Base-by-base conservation (phyloP, 2,329 filamentous ascomycete species). In the Nigrograna mackinnonii region DNA sequence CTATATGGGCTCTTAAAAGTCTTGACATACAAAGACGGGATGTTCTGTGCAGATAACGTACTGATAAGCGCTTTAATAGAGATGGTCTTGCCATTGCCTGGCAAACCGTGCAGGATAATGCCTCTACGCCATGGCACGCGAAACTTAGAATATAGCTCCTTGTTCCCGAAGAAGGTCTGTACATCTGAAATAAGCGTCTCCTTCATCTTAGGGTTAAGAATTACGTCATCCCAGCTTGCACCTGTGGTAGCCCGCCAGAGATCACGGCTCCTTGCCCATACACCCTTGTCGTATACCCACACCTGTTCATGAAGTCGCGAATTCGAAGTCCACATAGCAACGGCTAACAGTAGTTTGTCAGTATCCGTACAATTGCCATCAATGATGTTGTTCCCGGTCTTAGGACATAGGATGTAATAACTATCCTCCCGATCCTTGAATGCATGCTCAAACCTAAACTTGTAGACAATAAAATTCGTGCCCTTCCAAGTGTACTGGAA, bases 31-130 rank as follows among this genome's bases (percentile, higher is more conserved):
- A 64, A 53, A 0, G 77, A 79, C 1, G 81, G 79, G 2, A 86
- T 66, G 0, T 77, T 68, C 0, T 76, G 71, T 3, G 67, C 61
- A 46, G 79, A 80, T 0, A 87, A 69, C 40, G 74, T 75, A 50
- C 83, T 75, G 79, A 87, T 86, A 42, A 82, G 78, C 0, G 84
- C 83, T 66, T 86, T 86, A 67, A 86, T 82, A 13, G 76, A 79
- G 47, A 86, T 83, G 0, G 84, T 87, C 67, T 87, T 87, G 7
- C 84, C 84, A 47, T 86, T 86, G 2, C 77, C 76, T 1, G 77
- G 82, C 0, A 82, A 78, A 0, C 83, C 83, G 40, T 74, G 62
- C 37, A 74, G 64, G 34, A 74, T 72, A 6, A 76, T 52, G 18
- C 73, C 73, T 22, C 74, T 64, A 39, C 74, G 76, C 73, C 73